Evolutionary conservation across 2,329 filamentous ascomycete genomes (phyloP), one percentile per base, ranked within the genome.

Genomic region (Alternaria tenuissima): DNA sequence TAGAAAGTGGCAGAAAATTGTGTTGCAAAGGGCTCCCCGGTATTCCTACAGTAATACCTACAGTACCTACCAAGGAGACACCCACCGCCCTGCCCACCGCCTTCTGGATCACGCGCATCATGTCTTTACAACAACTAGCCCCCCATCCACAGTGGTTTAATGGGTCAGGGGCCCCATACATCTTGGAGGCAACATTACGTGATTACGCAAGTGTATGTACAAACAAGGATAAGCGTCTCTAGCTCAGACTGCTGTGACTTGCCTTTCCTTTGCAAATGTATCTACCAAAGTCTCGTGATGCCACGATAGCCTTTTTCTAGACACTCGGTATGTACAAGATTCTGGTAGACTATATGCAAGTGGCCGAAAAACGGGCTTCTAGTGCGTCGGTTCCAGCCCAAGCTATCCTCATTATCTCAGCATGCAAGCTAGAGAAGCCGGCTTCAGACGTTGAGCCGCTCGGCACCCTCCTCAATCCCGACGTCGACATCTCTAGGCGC

Each of bases 171-270:
- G 46, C 34, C 36, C 57, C 52, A 52, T 47, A 14, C 14, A 32
- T 47, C 41, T 22, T 44, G 30, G 8, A 46, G 14, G 41, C 24
- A 39, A 18, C 14, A 36, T 49, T 49, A 49, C 46, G 38, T 54
- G 24, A 59, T 71, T 69, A 68, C 64, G 63, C 64, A 69, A 70
- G 57, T 55, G 14, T 57, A 65, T 54, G 42, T 63, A 63, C 64
- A 56, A 54, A 51, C 18, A 41, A 41, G 38, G 20, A 18, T 41
- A 41, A 41, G 38, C 18, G 18, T 41, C 18, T 22, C 20, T 41
- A 41, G 38, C 18, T 41, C 38, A 22, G 9, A 41, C 38, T 22
- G 18, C 38, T 22, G 9, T 18, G 9, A 24, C 22, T 24, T 24
- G 22, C 22, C 22, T 24, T 24, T 22, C 38, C 18, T 41, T 41